Base-by-base conservation (phyloP, 306 rosid genomes). In the Oemleria cerasiformis region DNA sequence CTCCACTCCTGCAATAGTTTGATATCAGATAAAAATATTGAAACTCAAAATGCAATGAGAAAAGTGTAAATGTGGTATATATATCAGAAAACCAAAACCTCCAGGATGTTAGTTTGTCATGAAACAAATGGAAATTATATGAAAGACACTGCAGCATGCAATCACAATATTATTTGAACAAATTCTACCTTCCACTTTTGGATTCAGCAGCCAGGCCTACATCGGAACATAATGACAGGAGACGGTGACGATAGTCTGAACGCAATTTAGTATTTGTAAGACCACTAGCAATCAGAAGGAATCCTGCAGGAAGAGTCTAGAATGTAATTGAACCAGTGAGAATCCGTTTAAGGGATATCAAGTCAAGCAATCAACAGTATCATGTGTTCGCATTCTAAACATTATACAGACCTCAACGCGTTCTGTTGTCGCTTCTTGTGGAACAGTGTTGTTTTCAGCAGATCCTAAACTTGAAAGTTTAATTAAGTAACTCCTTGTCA, bases 131-230 rank as follows among this genome's bases (percentile, higher is more conserved):
- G 43, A 34, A 75, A 72, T 9, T 19, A 20, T 38, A 63, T 70
- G 65, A 69, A 56, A 63, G 39, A 40, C 77, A 45, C 42, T 39
- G 51, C 10, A 20, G 39, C 65, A 71, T 70, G 34, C 23, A 75
- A 75, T 40, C 62, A 74, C n/a, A 65, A 50, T 67, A 64, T n/a
- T 65, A 63, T 74, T 30, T 48, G 44, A 68, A 64, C 55, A 69
- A 75, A 75, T 55, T 65, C 67, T 89, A 94, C 99, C 96, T 91
- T 87, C 96, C 97, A 75, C 96, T 89, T 87, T 88, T 87, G 79
- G 99, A 86, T 84, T 94, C 99, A n/a, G 99, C 99, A 79, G 97
- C 96, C 76, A 94, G 86, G 75, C 97, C 99, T 69, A 94, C 97
- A 79, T 94, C 99, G 30, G 99, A 94, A 76, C 97, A 94, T 68